Evolutionary conservation across 176 grass and related monocot genomes (phyloP), one percentile per base, ranked within the genome.

Genomic region (Cenchrus purpureus): DNA sequence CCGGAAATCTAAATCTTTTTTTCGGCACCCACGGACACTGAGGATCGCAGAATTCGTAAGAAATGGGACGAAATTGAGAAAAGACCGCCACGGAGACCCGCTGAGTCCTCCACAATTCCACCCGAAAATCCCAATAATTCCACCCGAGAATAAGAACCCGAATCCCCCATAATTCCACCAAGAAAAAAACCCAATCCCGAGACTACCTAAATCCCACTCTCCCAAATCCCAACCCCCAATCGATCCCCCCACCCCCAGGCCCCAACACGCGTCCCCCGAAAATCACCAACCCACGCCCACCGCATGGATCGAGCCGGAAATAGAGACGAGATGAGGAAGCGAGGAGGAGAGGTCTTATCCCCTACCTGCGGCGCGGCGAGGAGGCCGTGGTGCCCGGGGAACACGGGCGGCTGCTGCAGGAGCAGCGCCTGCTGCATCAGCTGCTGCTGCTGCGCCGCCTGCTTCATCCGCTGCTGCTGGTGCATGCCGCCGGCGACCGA

Each of bases 371-470:
- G 91, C 51, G 97, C 81, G 15, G 97, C 88, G 29, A 98, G 77
- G 91, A 95, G 93, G 54, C 97, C 93, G 20, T 89, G 92, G 37
- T 94, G 95, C 48, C 85, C 82, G 4, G 90, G 92, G 88, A 95
- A 98, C 74, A 95, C 29, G 59, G 94, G 84, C 89, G 94, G 83
- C 84, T 73, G 86, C 63, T 93, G 92, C 82, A 92, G 73, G 81
- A 95, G 93, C 85, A 92, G 66, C 42, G 91, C 85, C 85, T 93
- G 93, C 89, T 95, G 93, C 95, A 95, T 95, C 76, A 90, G 73
- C 83, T 88, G 91, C 74, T 89, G 87, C 83, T 92, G 92, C 87
- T 82, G 76, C 82, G 83, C 86, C 76, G 85, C 95, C 89, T 91
- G 91, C 90, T 92, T 91, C 90, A 90, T 86, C 85, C 80, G 87